Evolutionary conservation across 352 stramenopile species (phyloP).

Genomic region (Pythium periplocum): DNA sequence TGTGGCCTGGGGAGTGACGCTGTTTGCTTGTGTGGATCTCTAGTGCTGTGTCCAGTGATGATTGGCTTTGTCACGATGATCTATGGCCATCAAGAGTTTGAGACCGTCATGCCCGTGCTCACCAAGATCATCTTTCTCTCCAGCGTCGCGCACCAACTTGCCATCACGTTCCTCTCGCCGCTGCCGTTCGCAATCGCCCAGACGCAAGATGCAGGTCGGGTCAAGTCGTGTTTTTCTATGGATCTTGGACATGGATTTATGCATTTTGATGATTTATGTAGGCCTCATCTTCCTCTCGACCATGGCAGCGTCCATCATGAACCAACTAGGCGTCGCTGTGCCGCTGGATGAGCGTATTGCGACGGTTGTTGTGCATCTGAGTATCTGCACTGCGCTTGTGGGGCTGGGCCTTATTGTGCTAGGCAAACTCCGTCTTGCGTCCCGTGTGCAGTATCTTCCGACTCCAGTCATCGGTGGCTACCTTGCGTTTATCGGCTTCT

Average conservation of each 20-base stretch:
- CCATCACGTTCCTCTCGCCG: conserved; percentile 87
- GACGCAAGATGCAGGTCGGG: conserved; percentile 88
- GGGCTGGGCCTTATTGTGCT: conserved; percentile 90
- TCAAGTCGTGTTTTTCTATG: no score
- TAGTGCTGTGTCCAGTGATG: conserved; percentile 52
- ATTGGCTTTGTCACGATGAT: conserved; percentile 94
- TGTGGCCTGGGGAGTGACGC: no score
- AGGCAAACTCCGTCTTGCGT: conserved; percentile 85
- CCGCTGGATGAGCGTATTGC: conserved; percentile 65
- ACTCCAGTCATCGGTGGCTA: conserved; percentile 96
- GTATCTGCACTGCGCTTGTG: conserved; percentile 83
- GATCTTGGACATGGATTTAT: background rate
- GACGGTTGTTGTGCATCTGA: conserved; percentile 92
- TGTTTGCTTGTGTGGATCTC: no score
- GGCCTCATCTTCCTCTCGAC: conserved; percentile 93
- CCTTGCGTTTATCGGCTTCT: conserved; percentile 95
- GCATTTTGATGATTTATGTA: background rate
- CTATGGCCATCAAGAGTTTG: conserved; percentile 76
- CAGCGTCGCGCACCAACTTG: conserved; percentile 92
- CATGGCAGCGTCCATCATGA: conserved; percentile 91
- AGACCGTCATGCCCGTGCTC: conserved; percentile 45
- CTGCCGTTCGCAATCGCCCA: conserved; percentile 95
- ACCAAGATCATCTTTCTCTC: conserved; percentile 93
- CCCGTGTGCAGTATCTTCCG: conserved; percentile 94
- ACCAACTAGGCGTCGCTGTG: conserved; percentile 46